phyloP scores from a whole-genome alignment of 352 stramenopile species.

The Elongisporangium undulatum region DNA sequence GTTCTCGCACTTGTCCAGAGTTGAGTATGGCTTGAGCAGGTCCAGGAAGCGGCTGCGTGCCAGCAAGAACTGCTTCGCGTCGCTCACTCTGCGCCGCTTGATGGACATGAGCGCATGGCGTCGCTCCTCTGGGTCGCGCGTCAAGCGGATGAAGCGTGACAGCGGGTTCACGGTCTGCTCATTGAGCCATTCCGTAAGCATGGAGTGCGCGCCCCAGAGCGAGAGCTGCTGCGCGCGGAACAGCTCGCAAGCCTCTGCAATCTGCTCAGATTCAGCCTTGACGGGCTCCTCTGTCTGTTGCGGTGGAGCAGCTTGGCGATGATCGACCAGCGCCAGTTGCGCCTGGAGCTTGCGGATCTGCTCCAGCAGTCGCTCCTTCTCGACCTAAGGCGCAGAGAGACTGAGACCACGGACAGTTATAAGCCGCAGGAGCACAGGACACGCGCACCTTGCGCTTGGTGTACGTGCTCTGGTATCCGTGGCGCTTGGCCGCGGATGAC shows the following conservation, averaged over 20 bases:
- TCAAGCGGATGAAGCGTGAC: not conserved
- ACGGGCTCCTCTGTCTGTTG: not conserved
- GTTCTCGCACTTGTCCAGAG: conserved; percentile 13
- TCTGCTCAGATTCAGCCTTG: not conserved
- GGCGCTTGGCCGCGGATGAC: not conserved
- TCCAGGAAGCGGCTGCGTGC: conserved; percentile 16
- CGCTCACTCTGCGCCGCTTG: conserved; percentile 20
- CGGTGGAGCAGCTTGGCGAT: not conserved
- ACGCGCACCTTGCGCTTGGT: not conserved
- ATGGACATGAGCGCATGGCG: conserved; percentile 22
- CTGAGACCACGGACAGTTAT: not conserved
- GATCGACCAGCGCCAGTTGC: conserved; percentile 7
- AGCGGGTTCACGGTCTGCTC: not conserved
- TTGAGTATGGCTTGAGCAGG: conserved; percentile 18
- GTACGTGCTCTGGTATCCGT: not conserved
- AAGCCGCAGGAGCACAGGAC: not conserved
- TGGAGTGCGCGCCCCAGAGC: not conserved
- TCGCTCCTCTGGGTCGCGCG: conserved; percentile 18
- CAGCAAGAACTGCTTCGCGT: conserved; percentile 21
- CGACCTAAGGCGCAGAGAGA: not conserved
- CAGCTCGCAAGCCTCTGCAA: not conserved
- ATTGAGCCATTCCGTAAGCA: not conserved
- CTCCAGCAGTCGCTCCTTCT: conserved; percentile 4
- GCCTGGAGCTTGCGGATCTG: conserved; percentile 11
- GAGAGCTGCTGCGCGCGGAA: not conserved